Evolutionary conservation across 1,284 basidiomycete species (phyloP).

Genomic region (Ceratobasidium papillatum): DNA sequence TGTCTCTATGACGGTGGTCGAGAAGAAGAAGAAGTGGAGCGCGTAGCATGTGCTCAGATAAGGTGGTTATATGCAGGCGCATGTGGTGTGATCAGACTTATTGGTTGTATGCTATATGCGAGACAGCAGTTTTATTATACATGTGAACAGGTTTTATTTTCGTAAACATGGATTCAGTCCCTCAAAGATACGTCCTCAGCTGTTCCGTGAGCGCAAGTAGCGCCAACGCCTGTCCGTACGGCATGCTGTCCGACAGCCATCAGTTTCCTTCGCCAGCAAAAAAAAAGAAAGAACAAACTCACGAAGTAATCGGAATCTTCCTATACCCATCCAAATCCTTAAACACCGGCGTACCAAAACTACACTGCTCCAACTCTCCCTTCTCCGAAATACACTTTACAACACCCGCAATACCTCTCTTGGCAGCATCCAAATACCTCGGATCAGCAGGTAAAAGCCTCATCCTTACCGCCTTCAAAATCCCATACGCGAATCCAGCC

Average conservation of each 20-base stretch:
- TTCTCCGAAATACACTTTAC: constrained; percentile 61
- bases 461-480: constrained; percentile 63
- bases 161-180: no score
- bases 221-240: constrained; percentile 70
- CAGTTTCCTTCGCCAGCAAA: not conserved
- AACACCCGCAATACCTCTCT: constrained; percentile 63
- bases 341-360: constrained; percentile 69
- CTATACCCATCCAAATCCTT: constrained; percentile 64
- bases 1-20: not conserved
- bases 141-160: no score
- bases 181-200: constrained; percentile 56
- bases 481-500: constrained; percentile 70
- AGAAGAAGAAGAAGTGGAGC: not conserved
- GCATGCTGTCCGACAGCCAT: constrained; percentile 57
- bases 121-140: no score
- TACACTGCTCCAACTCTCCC: constrained; percentile 65
- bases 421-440: constrained; percentile 58
- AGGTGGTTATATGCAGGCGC: constrained; percentile 1
- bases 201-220: constrained; percentile 60
- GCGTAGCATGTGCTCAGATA: not conserved
- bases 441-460: constrained; percentile 59
- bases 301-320: constrained; percentile 60
- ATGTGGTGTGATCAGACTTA: not conserved
- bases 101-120: not conserved
- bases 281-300: not conserved